phyloP scores from a whole-genome alignment of 495 filamentous ascomycete species.

The Emericellopsis terricola region DNA sequence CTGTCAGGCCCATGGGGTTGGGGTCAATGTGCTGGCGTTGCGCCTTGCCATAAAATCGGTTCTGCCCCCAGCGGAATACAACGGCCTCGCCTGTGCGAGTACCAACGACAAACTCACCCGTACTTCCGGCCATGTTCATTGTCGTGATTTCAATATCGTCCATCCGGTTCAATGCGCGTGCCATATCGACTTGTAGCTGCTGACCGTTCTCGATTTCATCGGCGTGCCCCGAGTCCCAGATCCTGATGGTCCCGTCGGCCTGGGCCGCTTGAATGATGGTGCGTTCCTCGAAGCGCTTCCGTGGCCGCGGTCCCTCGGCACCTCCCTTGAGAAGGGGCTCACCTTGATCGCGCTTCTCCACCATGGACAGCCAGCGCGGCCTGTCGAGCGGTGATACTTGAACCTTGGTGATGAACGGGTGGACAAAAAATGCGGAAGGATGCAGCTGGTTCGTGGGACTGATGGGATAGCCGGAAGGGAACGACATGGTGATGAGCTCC shows the following conservation, averaged over 20 bases:
- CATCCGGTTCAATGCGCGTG: constrained; percentile 63
- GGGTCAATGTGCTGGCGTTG: constrained; percentile 34
- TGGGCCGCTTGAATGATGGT: constrained; percentile 72
- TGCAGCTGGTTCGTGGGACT: constrained; percentile 82
- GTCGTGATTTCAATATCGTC: constrained; percentile 58
- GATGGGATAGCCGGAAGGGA: constrained; percentile 80
- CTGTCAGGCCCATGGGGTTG: constrained; percentile 44
- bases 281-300: constrained; percentile 60
- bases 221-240: constrained; percentile 81
- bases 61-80: constrained; percentile 73
- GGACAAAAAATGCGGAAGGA: constrained; percentile 62
- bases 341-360: constrained; percentile 53
- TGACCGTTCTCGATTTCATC: constrained; percentile 83
- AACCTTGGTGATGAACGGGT: constrained; percentile 66
- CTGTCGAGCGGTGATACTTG: constrained; percentile 51
- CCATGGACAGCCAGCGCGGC: constrained; percentile 73
- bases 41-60: constrained; percentile 37
- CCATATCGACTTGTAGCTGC: constrained; percentile 70
- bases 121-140: constrained; percentile 56
- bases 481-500: constrained; percentile 73
- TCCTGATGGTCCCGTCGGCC: constrained; percentile 65
- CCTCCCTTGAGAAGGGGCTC: constrained; percentile 63
- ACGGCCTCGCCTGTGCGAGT: constrained; percentile 66
- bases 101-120: constrained; percentile 72
- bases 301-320: constrained; percentile 41